A percentile compares a stretch with the other conserved stretches of the same genome.
Conservation (phyloP, 495 filamentous ascomycete genomes). For the Rusavskia elegans region DNA sequence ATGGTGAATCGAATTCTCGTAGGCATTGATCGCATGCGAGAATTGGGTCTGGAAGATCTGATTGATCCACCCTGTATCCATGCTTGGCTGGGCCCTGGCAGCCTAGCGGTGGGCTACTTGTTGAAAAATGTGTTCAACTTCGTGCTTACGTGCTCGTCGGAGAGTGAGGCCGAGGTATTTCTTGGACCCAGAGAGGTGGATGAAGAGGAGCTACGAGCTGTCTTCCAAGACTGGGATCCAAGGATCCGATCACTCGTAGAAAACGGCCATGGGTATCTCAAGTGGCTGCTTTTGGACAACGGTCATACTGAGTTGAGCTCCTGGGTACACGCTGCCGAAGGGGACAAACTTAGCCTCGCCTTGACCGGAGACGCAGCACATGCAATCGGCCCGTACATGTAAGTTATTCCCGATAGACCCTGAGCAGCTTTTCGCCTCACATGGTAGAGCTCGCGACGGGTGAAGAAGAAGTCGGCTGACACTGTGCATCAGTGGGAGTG, state of each 20-base stretch:
- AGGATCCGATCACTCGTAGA: slow-evolving; percentile 1
- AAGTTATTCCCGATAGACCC: too few relatives aligned
- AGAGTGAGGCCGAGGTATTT: neutral
- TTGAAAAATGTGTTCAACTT: slow-evolving; percentile 7
- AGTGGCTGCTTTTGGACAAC: slow-evolving; percentile 7
- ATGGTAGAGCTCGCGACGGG: too few relatives aligned
- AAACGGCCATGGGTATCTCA: neutral
- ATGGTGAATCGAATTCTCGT: slow-evolving; percentile 5
- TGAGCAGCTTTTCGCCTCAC: too few relatives aligned
- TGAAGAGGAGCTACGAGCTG: neutral
- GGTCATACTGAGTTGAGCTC: neutral
- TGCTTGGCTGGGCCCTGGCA: slow-evolving; percentile 7
- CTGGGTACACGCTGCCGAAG: neutral
- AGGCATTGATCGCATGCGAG: neutral
- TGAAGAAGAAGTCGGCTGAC: too few relatives aligned
- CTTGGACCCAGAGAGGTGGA: slow-evolving; percentile 4
- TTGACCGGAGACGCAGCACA: slow-evolving; percentile 9
- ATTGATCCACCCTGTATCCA: slow-evolving; percentile 5
- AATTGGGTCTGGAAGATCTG: slow-evolving; percentile 1
- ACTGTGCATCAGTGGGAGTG: neutral
- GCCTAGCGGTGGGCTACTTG: slow-evolving; percentile 4
- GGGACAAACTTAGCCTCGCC: neutral
- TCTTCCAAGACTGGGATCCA: slow-evolving; percentile 4
- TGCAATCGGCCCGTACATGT: slow-evolving; percentile 7
- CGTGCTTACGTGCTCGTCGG: slow-evolving; percentile 4